A percentile compares a stretch with the other conserved stretches of the same genome.
These are phyloP conservation scores for Arthrinium puccinioides DNA, from an alignment of 2,329 filamentous ascomycete species.

Conservation along the genomic window DNA sequence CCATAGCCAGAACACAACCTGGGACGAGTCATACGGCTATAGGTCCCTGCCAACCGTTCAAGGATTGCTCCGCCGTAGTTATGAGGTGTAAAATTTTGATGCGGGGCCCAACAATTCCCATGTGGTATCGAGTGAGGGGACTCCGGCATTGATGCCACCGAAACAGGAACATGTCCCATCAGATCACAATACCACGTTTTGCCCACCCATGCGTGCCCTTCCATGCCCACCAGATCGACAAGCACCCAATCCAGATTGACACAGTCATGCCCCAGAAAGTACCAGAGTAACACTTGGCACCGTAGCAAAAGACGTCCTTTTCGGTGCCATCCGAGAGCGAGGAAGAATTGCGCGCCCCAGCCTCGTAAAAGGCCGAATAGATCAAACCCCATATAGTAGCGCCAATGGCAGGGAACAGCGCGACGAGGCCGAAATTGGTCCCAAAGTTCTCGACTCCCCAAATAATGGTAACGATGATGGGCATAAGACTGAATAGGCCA, in stretches of 20 bases:
- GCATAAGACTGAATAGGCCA: constrained; percentile 80
- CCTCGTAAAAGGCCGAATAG: constrained; percentile 78
- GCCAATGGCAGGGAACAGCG: constrained; percentile 81
- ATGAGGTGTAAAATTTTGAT: no score
- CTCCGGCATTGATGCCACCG: background rate
- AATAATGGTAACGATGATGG: constrained; percentile 91
- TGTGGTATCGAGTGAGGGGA: no score
- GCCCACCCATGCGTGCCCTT: constrained; percentile 70
- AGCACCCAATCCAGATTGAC: constrained; percentile 72
- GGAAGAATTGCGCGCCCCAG: constrained; percentile 43
- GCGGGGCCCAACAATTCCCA: no score
- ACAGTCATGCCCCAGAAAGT: constrained; percentile 83
- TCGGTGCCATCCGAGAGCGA: constrained; percentile 23
- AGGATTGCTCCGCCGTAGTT: no score
- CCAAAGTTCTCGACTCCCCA: constrained; percentile 99
- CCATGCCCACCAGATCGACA: constrained; percentile 73
- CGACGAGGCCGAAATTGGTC: constrained; percentile 94
- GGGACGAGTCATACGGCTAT: no score
- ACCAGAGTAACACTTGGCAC: constrained; percentile 68
- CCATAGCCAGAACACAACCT: no score
- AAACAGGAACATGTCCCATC: background rate
- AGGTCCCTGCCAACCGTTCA: no score
- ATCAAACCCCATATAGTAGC: constrained; percentile 85
- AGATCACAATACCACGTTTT: constrained; percentile 64
- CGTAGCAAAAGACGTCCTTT: constrained; percentile 66